Conservation (phyloP, 2,329 filamentous ascomycete species). For the Fusarium clavum region DNA sequence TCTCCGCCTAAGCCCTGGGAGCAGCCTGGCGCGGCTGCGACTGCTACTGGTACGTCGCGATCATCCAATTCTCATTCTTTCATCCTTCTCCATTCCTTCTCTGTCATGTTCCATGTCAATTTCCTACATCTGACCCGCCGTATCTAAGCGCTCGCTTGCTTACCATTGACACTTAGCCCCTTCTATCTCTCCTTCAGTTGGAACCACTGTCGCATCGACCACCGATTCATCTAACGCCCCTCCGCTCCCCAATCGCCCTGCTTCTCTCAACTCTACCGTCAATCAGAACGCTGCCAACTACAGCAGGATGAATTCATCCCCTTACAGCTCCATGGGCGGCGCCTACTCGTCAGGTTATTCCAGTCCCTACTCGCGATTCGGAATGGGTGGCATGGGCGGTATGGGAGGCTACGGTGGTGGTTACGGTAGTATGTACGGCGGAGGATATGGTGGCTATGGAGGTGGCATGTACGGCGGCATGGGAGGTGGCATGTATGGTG, state of each 20-base stretch:
- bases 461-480: conserved; percentile 57
- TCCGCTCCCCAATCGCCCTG: conserved; percentile 82
- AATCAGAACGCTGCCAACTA: conserved; percentile 91
- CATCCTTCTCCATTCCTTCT: conserved; percentile 2
- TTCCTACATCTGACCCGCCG: conserved; percentile 1
- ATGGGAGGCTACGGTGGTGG: conserved; percentile 31
- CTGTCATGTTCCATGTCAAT: conserved; percentile 3
- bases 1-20: conserved; percentile 99
- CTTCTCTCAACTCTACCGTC: conserved; percentile 80
- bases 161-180: conserved; percentile 46
- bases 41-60: conserved; percentile 61
- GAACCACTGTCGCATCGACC: conserved; percentile 56
- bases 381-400: conserved; percentile 26
- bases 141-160: conserved; percentile 44
- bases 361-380: conserved; percentile 59
- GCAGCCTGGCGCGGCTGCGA: conserved; percentile 72
- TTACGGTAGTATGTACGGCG: conserved; percentile 44
- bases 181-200: conserved; percentile 57
- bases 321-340: conserved; percentile 61
- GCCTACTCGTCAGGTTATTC: conserved; percentile 56
- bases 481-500: conserved; percentile 55
- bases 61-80: conserved; percentile 6
- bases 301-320: conserved; percentile 69
- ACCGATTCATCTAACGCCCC: conserved; percentile 63
- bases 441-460: conserved; percentile 55